phyloP scores from a whole-genome alignment of 345 rosid species.

The Jatropha curcas region DNA sequence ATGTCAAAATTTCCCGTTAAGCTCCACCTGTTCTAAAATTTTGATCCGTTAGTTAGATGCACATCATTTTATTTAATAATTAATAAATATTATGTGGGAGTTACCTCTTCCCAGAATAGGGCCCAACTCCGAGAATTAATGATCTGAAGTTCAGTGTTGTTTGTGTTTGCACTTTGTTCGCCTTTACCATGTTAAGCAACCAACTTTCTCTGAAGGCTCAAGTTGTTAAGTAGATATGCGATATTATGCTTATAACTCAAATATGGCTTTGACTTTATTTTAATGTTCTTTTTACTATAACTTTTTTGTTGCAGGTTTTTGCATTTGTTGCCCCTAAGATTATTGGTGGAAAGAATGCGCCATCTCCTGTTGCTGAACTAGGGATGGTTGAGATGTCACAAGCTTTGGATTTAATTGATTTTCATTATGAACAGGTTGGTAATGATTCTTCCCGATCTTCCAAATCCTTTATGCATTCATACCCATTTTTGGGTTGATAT shows the following conservation, averaged over 20 bases:
- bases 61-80: no score
- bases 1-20: no score
- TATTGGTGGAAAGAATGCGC: constrained; percentile 85
- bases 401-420: constrained; percentile 79
- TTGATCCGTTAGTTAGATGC: no score
- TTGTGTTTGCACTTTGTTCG: no score
- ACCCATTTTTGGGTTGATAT: not conserved
- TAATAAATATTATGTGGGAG: not conserved
- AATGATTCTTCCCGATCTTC: no score
- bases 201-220: not conserved
- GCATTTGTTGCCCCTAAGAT: constrained; percentile 96
- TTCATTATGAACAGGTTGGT: constrained; percentile 80
- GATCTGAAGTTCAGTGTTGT: not conserved
- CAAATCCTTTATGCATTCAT: no score
- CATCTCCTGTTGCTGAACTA: constrained; percentile 95
- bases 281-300: not conserved
- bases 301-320: constrained; percentile 52
- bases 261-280: not conserved
- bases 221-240: not conserved
- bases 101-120: not conserved
- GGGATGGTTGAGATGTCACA: constrained; percentile 99
- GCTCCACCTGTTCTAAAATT: no score
- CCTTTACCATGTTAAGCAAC: not conserved
- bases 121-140: not conserved
- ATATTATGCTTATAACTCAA: not conserved